These are phyloP conservation scores for Mucor lusitanicus DNA, from an alignment of 371 early-diverging fungal species.

Conservation along the genomic window DNA sequence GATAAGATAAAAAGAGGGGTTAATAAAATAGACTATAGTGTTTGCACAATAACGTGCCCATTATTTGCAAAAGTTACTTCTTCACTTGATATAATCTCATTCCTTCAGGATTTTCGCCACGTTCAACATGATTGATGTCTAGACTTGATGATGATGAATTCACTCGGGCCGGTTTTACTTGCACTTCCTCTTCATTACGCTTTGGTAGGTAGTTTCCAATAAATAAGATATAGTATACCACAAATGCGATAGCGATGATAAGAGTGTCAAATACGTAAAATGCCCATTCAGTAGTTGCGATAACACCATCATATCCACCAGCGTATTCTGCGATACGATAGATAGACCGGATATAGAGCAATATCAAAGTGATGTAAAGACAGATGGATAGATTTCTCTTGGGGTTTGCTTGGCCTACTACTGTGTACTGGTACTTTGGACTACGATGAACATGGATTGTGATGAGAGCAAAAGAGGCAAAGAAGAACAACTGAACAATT, in stretches of 20 bases:
- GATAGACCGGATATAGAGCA: constrained; percentile 21
- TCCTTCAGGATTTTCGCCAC: background rate
- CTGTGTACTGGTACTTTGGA: constrained; percentile 6
- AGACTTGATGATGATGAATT: background rate
- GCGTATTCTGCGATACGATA: constrained; percentile 21
- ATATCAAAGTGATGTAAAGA: constrained; percentile 13
- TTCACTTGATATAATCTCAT: background rate
- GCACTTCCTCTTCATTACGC: background rate
- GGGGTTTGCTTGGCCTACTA: constrained; percentile 6
- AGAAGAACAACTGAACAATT: constrained; percentile 15
- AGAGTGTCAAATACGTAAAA: constrained; percentile 23
- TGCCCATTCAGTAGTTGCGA: constrained; percentile 20
- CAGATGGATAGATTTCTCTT: constrained; percentile 5
- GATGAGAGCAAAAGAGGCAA: constrained; percentile 13
- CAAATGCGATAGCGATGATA: constrained; percentile 1
- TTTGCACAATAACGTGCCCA: too few species aligned
- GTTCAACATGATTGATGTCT: background rate
- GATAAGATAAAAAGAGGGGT: too few species aligned
- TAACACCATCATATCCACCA: constrained; percentile 2
- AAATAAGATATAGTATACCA: constrained; percentile 7
- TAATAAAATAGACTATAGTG: too few species aligned
- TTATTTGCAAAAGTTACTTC: background rate
- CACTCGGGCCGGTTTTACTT: background rate
- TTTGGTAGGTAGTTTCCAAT: constrained; percentile 21
- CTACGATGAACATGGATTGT: constrained; percentile 13